Evolutionary conservation across 768 basidiomycete species (phyloP), one percentile per base, ranked within the genome.

Genomic region (Macrocybe gigantea): DNA sequence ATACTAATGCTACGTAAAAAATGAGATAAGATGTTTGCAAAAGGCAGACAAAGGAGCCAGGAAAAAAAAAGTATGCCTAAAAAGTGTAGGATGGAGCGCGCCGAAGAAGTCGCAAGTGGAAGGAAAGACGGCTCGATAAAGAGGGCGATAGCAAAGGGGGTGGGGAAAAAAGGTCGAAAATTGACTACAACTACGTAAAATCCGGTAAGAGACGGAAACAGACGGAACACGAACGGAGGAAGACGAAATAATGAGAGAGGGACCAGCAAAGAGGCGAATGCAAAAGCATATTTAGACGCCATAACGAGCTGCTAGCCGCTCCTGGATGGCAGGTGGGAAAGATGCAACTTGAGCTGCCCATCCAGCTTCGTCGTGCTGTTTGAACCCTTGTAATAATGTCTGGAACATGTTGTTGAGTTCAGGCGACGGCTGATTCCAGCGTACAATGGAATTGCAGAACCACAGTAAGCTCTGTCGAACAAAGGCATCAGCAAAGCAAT

Each of bases 371-470:
- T 92, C 83, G 63, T 93, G 89, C 57, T 82, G 78, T 72, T 92
- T 93, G 78, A 97, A 94, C 10, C 91, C 93, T 51, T 75, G 78
- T 47, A 99, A 70, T 42, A 99, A 77, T 66, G 86, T 80, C 61
- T 83, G 80, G 81, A 99, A 99, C 92, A 96, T 97, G 41, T 73
- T 73, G 63, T 96, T 92, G 49, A 99, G 78, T 67, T 95, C 91
- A 8, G 82, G 74, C 1, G 94, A 96, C 0, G 96, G 96, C 49
- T 82, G 81, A 48, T 84, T 88, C 96, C 96, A 99, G 51, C 93
- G 79, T 45, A 94, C 88, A 52, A 97, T 89, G 12, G 96, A 92
- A 63, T 98, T 97, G 67, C 95, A 95, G 82, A 99, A 98, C 88
- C 89, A 98, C 46, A 95, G 67, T 53, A 98, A 73, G 58, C 89